Evolutionary conservation across 352 stramenopile genomes (phyloP).

Genomic region (Phytophthora cactorum): DNA sequence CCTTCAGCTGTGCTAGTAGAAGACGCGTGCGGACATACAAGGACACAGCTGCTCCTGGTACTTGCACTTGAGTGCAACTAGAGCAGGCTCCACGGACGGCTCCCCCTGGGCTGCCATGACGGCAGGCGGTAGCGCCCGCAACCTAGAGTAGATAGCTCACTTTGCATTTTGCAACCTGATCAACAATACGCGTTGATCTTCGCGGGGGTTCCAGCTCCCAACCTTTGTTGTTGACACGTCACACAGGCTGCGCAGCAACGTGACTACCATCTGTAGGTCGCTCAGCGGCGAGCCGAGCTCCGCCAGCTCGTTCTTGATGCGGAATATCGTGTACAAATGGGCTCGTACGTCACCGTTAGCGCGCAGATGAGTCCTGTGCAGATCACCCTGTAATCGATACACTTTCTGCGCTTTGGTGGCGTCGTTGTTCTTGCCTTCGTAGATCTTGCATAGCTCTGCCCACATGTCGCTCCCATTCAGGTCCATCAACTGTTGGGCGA

Average conservation of each 20-base stretch:
- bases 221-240: too few species aligned
- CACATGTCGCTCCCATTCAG: conserved; percentile 2
- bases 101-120: too few species aligned
- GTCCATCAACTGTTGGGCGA: conserved; percentile 16
- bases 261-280: conserved; percentile 2
- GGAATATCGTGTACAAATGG: conserved; percentile 4
- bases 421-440: conserved; percentile 8
- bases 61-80: too few species aligned
- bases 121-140: too few species aligned
- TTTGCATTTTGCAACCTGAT: too few species aligned
- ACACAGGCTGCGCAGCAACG: background rate
- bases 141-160: too few species aligned
- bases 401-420: conserved; percentile 12
- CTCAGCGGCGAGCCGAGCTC: background rate
- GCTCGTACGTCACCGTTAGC: background rate
- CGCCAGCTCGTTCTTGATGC: conserved; percentile 5
- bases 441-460: background rate
- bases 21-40: too few species aligned
- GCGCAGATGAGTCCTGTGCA: conserved; percentile 7
- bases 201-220: too few species aligned
- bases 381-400: conserved; percentile 4
- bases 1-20: too few species aligned
- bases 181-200: too few species aligned
- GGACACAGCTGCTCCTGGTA: too few species aligned
- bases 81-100: too few species aligned